A percentile compares a stretch with the other conserved stretches of the same genome.
phyloP scores from a whole-genome alignment of 139 green algal species.

The Chlorella sorokiniana region DNA sequence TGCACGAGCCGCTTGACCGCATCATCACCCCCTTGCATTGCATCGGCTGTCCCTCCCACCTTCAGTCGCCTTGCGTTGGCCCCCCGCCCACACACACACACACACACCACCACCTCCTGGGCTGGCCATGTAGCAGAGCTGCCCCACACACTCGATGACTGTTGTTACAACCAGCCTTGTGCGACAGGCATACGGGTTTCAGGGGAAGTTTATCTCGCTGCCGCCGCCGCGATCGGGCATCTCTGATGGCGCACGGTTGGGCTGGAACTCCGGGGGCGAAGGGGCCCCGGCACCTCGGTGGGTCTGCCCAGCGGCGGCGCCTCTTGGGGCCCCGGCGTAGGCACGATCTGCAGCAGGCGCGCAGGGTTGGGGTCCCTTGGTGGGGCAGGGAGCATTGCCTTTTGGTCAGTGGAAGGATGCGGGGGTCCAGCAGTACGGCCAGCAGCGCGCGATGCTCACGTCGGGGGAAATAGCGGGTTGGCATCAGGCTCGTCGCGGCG shows the following conservation, averaged over 20 bases:
- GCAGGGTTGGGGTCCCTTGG: neutral
- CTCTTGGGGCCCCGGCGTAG: neutral
- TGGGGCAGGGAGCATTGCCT: neutral
- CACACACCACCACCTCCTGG: too few relatives aligned
- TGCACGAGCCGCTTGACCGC: too few relatives aligned
- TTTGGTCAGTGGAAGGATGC: neutral
- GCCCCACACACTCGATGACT: too few relatives aligned
- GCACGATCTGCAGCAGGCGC: slow-evolving; percentile 1
- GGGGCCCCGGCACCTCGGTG: neutral
- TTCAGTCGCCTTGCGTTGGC: too few relatives aligned
- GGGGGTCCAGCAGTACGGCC: neutral
- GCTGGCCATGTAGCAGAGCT: too few relatives aligned
- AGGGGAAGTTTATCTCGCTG: slow-evolving; percentile 27
- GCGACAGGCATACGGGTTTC: too few relatives aligned
- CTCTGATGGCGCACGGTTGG: neutral
- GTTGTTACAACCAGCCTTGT: too few relatives aligned
- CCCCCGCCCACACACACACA: too few relatives aligned
- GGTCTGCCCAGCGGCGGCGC: neutral
- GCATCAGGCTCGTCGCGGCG: neutral
- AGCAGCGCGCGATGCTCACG: neutral
- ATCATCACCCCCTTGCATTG: too few relatives aligned
- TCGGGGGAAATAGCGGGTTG: neutral
- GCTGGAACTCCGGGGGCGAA: neutral
- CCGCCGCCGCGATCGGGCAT: slow-evolving; percentile 14
- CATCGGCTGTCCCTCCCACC: too few relatives aligned